These are phyloP conservation scores for Laguncularia racemosa DNA, from an alignment of 345 rosid genomes.

Conservation along the genomic window DNA sequence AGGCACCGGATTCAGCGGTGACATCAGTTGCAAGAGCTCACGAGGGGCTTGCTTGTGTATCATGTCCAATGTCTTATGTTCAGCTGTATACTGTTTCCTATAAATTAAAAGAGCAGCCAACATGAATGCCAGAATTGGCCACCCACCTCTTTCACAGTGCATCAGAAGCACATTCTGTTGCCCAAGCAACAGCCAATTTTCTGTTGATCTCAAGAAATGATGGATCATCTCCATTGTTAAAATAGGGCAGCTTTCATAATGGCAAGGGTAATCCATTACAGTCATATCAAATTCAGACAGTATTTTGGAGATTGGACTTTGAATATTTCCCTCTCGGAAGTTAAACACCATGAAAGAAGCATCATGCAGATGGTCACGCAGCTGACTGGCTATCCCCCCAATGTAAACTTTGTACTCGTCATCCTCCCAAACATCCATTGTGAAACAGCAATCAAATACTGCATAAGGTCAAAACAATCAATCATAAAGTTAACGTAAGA, in stretches of 20 bases:
- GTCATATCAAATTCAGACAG: constrained; percentile 73
- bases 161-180: constrained; percentile 61
- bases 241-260: constrained; percentile 83
- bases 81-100: constrained; percentile 75
- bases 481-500: too few species aligned
- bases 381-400: constrained; percentile 57
- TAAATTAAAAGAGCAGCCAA: constrained; percentile 74
- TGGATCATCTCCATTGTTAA: constrained; percentile 78
- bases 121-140: constrained; percentile 87
- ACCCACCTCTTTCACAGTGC: constrained; percentile 90
- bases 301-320: constrained; percentile 43
- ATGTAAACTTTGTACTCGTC: constrained; percentile 54
- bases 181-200: constrained; percentile 93
- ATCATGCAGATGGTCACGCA: constrained; percentile 71
- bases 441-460: constrained; percentile 93
- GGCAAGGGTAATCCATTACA: constrained; percentile 94
- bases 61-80: constrained; percentile 87
- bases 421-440: constrained; percentile 59
- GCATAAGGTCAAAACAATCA: constrained; percentile 8
- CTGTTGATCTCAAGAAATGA: constrained; percentile 86
- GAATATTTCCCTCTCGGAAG: constrained; percentile 67
- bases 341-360: constrained; percentile 80
- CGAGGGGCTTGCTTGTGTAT: constrained; percentile 84
- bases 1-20: constrained; percentile 80
- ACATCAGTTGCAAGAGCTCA: constrained; percentile 71